phyloP scores from a whole-genome alignment of 2,329 filamentous ascomycete species.

The Magnaporthiopsis rhizophila region DNA sequence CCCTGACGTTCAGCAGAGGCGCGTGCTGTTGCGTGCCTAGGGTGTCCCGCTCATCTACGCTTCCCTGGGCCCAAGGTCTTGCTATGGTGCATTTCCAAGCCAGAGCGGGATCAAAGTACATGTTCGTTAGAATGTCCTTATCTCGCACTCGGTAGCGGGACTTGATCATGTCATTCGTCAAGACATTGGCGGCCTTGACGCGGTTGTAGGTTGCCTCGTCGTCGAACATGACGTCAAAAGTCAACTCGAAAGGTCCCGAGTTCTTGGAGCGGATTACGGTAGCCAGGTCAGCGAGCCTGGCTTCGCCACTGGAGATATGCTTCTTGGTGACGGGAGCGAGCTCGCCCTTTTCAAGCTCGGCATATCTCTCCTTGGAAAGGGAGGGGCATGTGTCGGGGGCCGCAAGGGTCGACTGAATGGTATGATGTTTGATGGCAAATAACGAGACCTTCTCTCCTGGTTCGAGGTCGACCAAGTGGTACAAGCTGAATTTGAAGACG shows the following conservation, averaged over 20 bases:
- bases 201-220: constrained; percentile 2
- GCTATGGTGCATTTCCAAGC: constrained; percentile 29
- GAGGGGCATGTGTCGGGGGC: background rate
- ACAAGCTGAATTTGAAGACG: constrained; percentile 35
- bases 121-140: constrained; percentile 19
- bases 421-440: background rate
- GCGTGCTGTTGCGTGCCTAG: constrained; percentile 31
- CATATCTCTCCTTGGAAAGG: background rate
- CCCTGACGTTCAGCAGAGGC: constrained; percentile 20
- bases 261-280: constrained; percentile 41
- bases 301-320: background rate
- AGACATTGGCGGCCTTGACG: constrained; percentile 4
- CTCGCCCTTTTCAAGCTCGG: background rate
- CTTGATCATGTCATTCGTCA: background rate
- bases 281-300: constrained; percentile 18
- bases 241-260: constrained; percentile 40
- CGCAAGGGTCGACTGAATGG: background rate
- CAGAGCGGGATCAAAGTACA: constrained; percentile 29
- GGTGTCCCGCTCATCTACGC: constrained; percentile 28
- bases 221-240: constrained; percentile 9
- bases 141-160: constrained; percentile 8
- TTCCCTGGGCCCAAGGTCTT: constrained; percentile 25
- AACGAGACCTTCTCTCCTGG: background rate
- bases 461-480: constrained; percentile 38
- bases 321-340: background rate